Base-by-base conservation (phyloP, 129 eudicot genomes). In the Tanacetum coccineum region DNA sequence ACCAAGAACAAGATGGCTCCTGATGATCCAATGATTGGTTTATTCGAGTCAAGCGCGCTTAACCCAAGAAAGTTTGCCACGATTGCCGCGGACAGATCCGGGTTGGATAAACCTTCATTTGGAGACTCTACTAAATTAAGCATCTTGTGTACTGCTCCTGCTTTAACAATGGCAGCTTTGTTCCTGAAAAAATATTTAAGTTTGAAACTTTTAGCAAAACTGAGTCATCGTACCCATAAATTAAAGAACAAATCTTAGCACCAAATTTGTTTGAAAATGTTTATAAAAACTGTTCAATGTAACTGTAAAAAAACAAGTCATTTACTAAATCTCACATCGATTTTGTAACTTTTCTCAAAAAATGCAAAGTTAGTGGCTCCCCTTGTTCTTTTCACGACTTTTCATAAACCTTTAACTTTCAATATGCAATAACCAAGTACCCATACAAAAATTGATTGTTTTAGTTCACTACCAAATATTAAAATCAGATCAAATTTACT, bases 91-190 rank as follows among this genome's bases (percentile, higher is more conserved):
- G 87, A 79, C 45, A 81, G 12, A 64, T 80, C 75, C 2, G 56
- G 36, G 22, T 82, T 51, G 1, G 71, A 74, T 1, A 25, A 50
- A 51, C 58, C 86, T 19, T 44, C 59, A 13, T 72, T 69, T 1
- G 81, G 78, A 20, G 88, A 65, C 21, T 81, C 71, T 6, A 80
- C 46, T 32, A 88, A 81, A 81, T 86, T 87, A 4, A 92, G 83
- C 95, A 92, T 92, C 83, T 85, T 92, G 64, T 92, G 96, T 59
- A 92, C 79, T 46, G 89, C 84, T 32, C 98, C 98, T 56, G 96
- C 95, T 85, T 88, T 83, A 25, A 88, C 98, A 65, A 92, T 88
- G 13, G 98, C 98, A 26, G 91, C 89, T 77, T 92, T 92, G 76
- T 92, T 88, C 77, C 98, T 92, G 87, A 61, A 67, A 66, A n/a